A percentile compares a stretch with the other conserved stretches of the same genome.
Conservation (phyloP, 1,284 basidiomycete genomes). For the Ceratobasidium papillatum region DNA sequence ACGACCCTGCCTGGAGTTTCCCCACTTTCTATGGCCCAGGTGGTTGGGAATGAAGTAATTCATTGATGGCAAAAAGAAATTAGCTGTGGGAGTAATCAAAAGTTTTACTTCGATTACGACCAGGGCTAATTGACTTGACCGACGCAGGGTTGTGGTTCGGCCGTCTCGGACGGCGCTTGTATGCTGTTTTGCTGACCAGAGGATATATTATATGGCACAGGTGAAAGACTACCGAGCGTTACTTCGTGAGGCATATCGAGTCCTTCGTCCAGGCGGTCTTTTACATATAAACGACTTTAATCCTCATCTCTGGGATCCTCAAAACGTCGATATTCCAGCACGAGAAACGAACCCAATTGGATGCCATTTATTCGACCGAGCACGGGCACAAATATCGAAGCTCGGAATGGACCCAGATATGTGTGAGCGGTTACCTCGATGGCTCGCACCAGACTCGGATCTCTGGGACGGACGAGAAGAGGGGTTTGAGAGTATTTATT, state of each 20-base stretch:
- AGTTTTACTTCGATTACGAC: no score
- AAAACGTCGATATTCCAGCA: background rate
- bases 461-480: background rate
- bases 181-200: background rate
- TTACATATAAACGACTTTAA: background rate
- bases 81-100: no score
- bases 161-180: background rate
- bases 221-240: constrained; percentile 1
- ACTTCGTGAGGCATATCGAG: background rate
- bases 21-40: no score
- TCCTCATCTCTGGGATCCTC: background rate
- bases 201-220: background rate
- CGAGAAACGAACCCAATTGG: background rate
- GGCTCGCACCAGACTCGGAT: background rate
- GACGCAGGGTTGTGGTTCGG: background rate
- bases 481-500: constrained; percentile 4
- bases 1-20: background rate
- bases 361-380: background rate
- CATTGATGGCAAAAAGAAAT: no score
- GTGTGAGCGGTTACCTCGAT: background rate
- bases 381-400: background rate
- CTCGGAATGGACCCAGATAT: background rate
- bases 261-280: constrained; percentile 1
- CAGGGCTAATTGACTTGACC: no score
- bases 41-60: no score